Base-by-base conservation (phyloP, 352 stramenopile species). In the Globisporangium solare region DNA sequence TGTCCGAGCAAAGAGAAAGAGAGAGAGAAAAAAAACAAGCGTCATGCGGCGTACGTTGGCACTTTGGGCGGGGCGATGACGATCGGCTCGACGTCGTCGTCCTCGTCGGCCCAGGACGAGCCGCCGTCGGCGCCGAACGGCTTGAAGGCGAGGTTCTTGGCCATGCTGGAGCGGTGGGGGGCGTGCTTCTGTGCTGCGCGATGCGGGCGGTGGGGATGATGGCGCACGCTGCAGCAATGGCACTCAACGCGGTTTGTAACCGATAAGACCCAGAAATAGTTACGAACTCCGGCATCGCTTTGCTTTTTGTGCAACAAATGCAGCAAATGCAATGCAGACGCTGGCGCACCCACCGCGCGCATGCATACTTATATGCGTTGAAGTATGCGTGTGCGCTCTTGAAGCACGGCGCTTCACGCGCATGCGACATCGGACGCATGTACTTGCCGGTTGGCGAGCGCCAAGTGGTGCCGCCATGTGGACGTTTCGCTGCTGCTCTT, bases 71-170 rank as follows among this genome's bases (percentile, higher is more conserved):
- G 66, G 18, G 58, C 47, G 11, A 70, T 63, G 13, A 73, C 69
- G 17, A 88, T 62, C 11, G 74, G 75, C 64, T 73, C 81, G 35
- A 71, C 52, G 54, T 89, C 81, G 53, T 94, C 83, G 27, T 62
- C 56, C 47, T 93, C 83, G 49, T 94, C 83, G 51, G 83, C 83
- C 83, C 83, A 27, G 24, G 24, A 94, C 18, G 80, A 91, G 69
- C 63, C 84, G 39, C 67, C 76, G 51, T 70, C 69, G 62, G 65
- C 74, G 42, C 68, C 56, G 56, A 62, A 62, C 22, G 68, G 59
- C 40, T 66, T 70, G 59, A 88, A 88, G 46, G 68, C 52, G 59
- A 77, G 51, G 54, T 87, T 84, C 64, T 83, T 75, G 60, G 80
- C 76, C 74, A 86, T 87, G 45, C 58, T 63, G 40, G 24, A 27